Base-by-base conservation (phyloP, 352 stramenopile genomes). In the Phytophthora pistaciae region DNA sequence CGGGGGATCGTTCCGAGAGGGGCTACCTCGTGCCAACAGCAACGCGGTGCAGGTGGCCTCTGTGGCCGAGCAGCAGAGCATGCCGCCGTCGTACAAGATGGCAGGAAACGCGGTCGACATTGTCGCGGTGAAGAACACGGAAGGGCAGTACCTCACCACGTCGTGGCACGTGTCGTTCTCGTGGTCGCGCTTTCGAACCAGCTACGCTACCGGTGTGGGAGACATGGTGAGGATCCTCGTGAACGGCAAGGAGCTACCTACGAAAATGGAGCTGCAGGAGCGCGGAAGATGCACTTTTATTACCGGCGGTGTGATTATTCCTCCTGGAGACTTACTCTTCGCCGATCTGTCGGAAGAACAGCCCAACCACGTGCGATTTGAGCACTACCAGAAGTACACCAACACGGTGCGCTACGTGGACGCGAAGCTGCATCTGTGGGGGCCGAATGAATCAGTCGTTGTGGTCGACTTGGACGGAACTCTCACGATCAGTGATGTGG, bases 381-480 rank as follows among this genome's bases (percentile, higher is more conserved):
- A 94, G 65, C 88, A 96, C 66, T 90, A 81, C 52, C 87, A 93
- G 48, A 83, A 79, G 42, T 85, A 84, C 7, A 90, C 69, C 13
- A 84, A 92, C 54, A 92, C 84, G 40, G 80, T 91, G 5, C 87
- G 89, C 8, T 92, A 91, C 38, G 78, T 96, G 16, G 89, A 96
- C 58, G 74, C 83, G 42, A 84, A 88, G 31, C 75, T 96, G 48
- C 84, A 93, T 72, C 56, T 95, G 0, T 95, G 88, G 88, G 81
- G 82, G 3, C 82, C 88, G 5, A 92, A 95, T 58, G 88, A 94
- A 64, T 92, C 85, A 16, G 80, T 89, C n/a, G 82, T 94, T 27
- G 85, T 96, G 16, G 87, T 86, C 13, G 88, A 96, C 61, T 79
- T 96, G 66, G 88, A 96, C 62, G 88, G 88, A 16, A 96, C 88